Evolutionary conservation across 169 alveolate genomes (phyloP), one percentile per base, ranked within the genome.

Genomic region (Eimeria sp.): DNA sequence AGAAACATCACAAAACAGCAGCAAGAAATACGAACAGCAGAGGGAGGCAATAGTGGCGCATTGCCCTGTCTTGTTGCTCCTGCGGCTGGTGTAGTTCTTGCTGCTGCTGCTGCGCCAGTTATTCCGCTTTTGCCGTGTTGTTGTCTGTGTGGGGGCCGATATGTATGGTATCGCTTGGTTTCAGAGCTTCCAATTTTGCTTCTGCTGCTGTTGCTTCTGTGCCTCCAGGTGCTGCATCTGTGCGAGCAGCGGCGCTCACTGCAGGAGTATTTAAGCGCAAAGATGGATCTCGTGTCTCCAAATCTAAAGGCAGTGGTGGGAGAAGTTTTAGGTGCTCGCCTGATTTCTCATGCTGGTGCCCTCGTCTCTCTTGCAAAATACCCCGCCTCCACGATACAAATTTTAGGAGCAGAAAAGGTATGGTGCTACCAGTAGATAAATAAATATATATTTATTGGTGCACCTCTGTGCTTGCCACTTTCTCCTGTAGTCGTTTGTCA

Each of bases 311-410:
- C 99, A 5, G 97, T 98, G 98, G 99, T 99, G 78, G 99, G 99
- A 9, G 99, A 99, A 98, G 98, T 99, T 58, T 99, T 99, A 27
- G 99, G 99, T 25, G 99, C 99, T 30, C 98, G 99, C 75, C 98
- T 99, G 89, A 99, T 99, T 78, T 98, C 99, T 75, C 99, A 99
- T 97, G 99, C 99, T 57, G 99, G 99, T 34, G 98, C 99, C 45
- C 97, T 99, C 87, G 98, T 99, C 96, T 99, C 99, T 95, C 97
- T 99, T 89, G 99, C 99, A 27, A 99, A 99, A 97, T 99, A 99
- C 97, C 99, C 99, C 65, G 99, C 99, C 70, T 99, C 99, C 49
- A 99, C 99, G 5, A 99, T 99, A 70, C 99, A 99, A 98, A 99
- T 99, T 84, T 98, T 99, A 54, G 98, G 99, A 95, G 98, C 97